These are phyloP conservation scores for Hamamelis virginiana DNA, from an alignment of 164 flowering plant genomes.

Conservation along the genomic window DNA sequence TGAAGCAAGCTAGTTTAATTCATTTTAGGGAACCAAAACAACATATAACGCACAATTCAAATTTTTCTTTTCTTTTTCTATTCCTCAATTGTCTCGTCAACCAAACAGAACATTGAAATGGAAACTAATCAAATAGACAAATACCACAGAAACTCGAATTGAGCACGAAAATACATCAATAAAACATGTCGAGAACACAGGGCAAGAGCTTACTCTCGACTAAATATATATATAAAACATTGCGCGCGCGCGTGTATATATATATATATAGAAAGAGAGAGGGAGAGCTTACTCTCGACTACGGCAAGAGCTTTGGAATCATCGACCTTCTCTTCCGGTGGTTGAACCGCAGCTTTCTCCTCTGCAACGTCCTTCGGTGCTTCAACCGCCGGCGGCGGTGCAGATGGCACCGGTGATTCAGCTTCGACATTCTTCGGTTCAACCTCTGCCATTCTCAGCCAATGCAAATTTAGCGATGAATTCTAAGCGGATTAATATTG, in stretches of 20 bases:
- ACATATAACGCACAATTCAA: too few species aligned
- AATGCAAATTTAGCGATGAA: background rate
- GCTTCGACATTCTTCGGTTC: slow-evolving; percentile 38
- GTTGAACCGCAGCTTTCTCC: slow-evolving; percentile 42
- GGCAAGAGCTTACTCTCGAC: too few species aligned
- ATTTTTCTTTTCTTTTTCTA: background rate
- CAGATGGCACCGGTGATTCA: slow-evolving; percentile 17
- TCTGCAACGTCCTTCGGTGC: slow-evolving; percentile 30
- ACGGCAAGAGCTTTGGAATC: slow-evolving; percentile 39
- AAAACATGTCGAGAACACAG: too few species aligned
- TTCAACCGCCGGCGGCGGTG: slow-evolving; percentile 19
- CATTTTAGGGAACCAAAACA: too few species aligned
- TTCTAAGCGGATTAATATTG: too few species aligned
- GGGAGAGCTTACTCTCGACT: slow-evolving; percentile 26
- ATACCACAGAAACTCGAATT: too few species aligned
- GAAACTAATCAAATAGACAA: too few species aligned
- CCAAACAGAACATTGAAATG: too few species aligned
- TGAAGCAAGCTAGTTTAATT: too few species aligned
- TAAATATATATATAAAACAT: too few species aligned
- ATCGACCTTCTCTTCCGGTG: slow-evolving; percentile 34
- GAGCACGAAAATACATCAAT: too few species aligned
- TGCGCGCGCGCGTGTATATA: too few species aligned
- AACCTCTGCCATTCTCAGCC: slow-evolving; percentile 30
- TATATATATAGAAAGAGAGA: background rate
- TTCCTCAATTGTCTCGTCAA: slow-evolving; percentile 3